A percentile compares a stretch with the other conserved stretches of the same genome.
phyloP scores from a whole-genome alignment of 768 basidiomycete genomes.

The Holtermannia corniformis region DNA sequence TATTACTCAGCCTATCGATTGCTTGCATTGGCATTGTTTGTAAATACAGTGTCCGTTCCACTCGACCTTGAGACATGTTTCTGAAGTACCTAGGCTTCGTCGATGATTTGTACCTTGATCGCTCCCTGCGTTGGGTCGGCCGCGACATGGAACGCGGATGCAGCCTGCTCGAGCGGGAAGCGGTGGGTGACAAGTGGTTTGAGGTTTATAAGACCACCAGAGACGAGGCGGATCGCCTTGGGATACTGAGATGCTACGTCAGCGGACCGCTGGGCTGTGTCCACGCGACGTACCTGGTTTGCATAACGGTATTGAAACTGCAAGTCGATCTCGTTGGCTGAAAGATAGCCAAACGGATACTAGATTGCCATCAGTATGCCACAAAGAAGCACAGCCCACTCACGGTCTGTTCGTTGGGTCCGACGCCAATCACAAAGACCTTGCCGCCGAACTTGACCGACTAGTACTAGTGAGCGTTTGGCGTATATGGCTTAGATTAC shows the following conservation, averaged over 20 bases:
- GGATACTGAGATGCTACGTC: conserved; percentile 33
- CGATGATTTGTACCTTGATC: conserved; percentile 43
- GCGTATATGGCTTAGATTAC: conserved; percentile 7
- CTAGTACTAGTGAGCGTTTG: conserved; percentile 12
- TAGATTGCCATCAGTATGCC: conserved; percentile 2
- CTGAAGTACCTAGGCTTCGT: conserved; percentile 4
- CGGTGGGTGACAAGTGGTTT: conserved; percentile 45
- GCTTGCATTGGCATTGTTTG: too few species aligned
- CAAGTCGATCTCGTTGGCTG: conserved; percentile 43
- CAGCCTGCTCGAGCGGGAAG: conserved; percentile 40
- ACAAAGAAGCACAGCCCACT: conserved; percentile 3
- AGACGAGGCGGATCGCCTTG: conserved; percentile 42
- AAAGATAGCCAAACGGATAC: conserved; percentile 43
- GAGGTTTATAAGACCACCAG: conserved; percentile 40
- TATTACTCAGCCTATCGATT: too few species aligned
- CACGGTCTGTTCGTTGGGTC: conserved; percentile 39
- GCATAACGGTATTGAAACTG: conserved; percentile 44
- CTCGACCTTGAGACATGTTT: too few species aligned
- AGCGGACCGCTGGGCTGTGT: neutral
- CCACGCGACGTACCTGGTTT: conserved; percentile 31
- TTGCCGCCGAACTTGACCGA: conserved; percentile 42
- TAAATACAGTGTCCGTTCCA: too few species aligned
- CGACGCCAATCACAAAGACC: conserved; percentile 44
- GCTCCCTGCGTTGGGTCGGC: conserved; percentile 40
- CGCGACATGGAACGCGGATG: conserved; percentile 43